Conservation (phyloP, 306 rosid species). For the Urtica urens region DNA sequence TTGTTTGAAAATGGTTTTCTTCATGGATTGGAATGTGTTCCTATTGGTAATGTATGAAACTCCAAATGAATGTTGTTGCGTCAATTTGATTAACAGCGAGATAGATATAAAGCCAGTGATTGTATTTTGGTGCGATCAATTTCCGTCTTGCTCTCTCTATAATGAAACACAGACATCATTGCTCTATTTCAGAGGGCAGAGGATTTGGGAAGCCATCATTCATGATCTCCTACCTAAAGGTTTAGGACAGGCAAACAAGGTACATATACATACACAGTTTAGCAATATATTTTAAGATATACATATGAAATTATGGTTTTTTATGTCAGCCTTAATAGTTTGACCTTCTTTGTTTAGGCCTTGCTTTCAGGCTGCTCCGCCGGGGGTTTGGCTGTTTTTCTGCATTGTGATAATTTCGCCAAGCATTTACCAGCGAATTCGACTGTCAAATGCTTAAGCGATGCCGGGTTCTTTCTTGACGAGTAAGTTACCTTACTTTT, state of each 20-base stretch:
- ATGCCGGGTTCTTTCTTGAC: slow-evolving; percentile 93
- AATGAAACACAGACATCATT: slow-evolving; percentile 50
- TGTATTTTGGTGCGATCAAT: neutral
- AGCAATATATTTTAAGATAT: neutral
- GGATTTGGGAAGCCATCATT: slow-evolving; percentile 89
- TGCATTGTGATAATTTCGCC: slow-evolving; percentile 68
- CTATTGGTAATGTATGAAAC: neutral
- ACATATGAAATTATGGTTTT: neutral
- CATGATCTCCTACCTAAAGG: slow-evolving; percentile 84
- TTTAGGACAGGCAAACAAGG: slow-evolving; percentile 61
- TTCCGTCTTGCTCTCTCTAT: slow-evolving; percentile 22
- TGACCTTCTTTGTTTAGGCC: slow-evolving; percentile 36
- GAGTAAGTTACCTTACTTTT: slow-evolving; percentile 23
- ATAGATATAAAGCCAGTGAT: neutral
- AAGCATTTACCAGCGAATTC: slow-evolving; percentile 51
- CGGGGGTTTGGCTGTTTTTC: slow-evolving; percentile 84
- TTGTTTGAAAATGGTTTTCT: too few relatives aligned
- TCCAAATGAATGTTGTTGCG: neutral
- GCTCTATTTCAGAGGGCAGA: slow-evolving; percentile 90
- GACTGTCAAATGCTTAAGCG: slow-evolving; percentile 78
- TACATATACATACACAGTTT: slow-evolving; percentile 10
- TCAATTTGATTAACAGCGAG: neutral
- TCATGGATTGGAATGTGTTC: too few relatives aligned
- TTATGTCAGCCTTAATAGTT: neutral
- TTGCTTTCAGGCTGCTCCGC: slow-evolving; percentile 96